A percentile compares a stretch with the other conserved stretches of the same genome.
Evolutionary conservation across 306 rosid genomes (phyloP).

Genomic region (Lathyrus oleraceus): DNA sequence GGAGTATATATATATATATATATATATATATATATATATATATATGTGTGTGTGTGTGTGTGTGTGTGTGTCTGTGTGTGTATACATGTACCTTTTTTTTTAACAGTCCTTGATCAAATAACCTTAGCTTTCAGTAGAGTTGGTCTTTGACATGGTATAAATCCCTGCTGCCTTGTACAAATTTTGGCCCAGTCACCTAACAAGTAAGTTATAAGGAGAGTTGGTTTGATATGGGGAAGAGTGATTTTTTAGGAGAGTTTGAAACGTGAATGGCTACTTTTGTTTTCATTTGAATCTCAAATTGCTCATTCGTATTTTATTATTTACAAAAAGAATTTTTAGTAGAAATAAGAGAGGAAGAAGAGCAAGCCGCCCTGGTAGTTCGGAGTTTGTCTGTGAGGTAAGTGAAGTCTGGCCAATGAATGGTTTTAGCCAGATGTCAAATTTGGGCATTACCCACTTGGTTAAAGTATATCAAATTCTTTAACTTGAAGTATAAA

Average conservation of each 20-base stretch:
- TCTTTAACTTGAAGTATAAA: no score
- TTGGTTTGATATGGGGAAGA: background rate
- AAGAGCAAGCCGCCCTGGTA: background rate
- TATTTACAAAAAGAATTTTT: background rate
- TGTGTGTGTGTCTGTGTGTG: no score
- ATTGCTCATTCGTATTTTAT: background rate
- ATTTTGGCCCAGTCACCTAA: background rate
- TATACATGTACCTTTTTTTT: no score
- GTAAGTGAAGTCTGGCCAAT: background rate
- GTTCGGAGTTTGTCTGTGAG: background rate
- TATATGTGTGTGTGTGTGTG: no score
- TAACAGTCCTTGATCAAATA: background rate
- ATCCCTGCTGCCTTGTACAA: background rate
- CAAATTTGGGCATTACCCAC: background rate
- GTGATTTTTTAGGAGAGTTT: slow-evolving; percentile 23
- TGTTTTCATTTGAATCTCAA: background rate
- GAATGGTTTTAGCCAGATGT: no score
- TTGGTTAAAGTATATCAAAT: background rate
- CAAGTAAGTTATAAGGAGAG: background rate
- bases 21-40: no score
- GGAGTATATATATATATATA: no score
- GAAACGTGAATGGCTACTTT: background rate
- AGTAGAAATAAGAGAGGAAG: background rate
- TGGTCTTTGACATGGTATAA: slow-evolving; percentile 1
- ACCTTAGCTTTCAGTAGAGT: slow-evolving; percentile 5